Conservation (phyloP, 1,139 yeast species). For the Geotrichum aggregatum region DNA sequence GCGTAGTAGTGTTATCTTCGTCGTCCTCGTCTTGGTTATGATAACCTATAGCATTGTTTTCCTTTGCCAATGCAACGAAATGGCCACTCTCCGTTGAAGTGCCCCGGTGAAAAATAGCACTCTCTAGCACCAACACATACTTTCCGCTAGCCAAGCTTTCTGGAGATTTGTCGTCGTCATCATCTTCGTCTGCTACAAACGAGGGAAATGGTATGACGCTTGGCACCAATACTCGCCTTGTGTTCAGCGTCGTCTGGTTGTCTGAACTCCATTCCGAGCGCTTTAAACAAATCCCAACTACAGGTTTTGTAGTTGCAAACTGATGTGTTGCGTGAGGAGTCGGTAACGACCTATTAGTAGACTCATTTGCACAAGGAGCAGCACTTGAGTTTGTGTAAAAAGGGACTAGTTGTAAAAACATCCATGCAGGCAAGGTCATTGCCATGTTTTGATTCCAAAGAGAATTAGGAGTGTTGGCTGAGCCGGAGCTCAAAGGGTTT, state of each 20-base stretch:
- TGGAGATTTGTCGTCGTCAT: conserved; percentile 28
- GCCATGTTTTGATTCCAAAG: conserved; percentile 44
- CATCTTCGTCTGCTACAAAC: conserved; percentile 67
- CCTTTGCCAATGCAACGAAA: conserved; percentile 54
- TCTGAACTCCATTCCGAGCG: conserved; percentile 52
- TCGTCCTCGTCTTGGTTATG: conserved; percentile 2
- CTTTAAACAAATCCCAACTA: conserved; percentile 70
- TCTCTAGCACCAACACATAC: conserved; percentile 66
- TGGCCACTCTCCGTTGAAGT: conserved; percentile 62
- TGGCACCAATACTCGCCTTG: conserved; percentile 59
- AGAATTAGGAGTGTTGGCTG: not conserved
- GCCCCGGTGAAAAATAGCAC: conserved; percentile 76
- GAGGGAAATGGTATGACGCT: conserved; percentile 65
- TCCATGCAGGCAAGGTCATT: conserved; percentile 78
- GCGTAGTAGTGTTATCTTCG: not conserved
- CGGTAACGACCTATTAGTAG: not conserved
- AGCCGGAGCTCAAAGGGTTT: not conserved
- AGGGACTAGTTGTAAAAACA: conserved; percentile 71
- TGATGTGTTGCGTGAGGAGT: conserved; percentile 34
- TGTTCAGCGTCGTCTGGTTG: conserved; percentile 51
- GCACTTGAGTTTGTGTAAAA: conserved; percentile 54
- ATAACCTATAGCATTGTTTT: conserved; percentile 35
- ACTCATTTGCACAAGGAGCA: not conserved
- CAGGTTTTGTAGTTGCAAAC: conserved; percentile 55
- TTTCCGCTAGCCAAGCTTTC: conserved; percentile 30